Conservation (phyloP, 2,329 filamentous ascomycete species). For the Dendryphion nanum region DNA sequence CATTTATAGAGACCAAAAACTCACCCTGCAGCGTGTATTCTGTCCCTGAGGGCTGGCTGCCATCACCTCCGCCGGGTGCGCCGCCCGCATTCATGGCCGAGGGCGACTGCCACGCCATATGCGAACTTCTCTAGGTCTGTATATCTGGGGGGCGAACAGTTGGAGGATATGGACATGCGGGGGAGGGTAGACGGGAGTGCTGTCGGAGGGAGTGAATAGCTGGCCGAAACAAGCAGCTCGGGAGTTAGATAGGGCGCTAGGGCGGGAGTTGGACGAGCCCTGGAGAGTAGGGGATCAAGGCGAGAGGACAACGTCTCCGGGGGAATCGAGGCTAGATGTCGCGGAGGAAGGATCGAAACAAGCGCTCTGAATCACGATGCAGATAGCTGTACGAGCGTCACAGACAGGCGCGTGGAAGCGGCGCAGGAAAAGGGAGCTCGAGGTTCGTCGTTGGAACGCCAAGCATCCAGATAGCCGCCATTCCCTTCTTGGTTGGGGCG, state of each 20-base stretch:
- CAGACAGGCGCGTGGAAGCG: no score
- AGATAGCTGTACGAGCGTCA: no score
- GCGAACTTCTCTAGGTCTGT: conserved; percentile 16
- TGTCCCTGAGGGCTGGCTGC: conserved; percentile 58
- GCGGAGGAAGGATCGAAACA: no score
- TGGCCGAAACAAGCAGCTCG: conserved; percentile 28
- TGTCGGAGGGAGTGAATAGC: conserved; percentile 22
- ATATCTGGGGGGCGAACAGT: conserved; percentile 8
- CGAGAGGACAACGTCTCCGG: no score
- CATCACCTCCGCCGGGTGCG: conserved; percentile 48
- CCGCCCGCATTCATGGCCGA: conserved; percentile 61
- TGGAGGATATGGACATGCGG: conserved; percentile 21
- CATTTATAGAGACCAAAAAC: no score
- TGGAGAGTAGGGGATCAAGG: no score
- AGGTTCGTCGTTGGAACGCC: no score
- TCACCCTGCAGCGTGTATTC: conserved; percentile 72
- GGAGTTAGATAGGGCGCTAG: conserved; percentile 15
- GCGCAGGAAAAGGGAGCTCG: no score
- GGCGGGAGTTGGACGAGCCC: conserved; percentile 1
- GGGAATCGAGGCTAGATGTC: no score
- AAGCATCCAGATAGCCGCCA: no score
- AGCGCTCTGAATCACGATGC: no score
- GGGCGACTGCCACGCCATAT: conserved; percentile 71
- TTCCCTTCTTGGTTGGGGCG: no score
- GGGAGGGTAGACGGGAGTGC: conserved; percentile 10